Conservation (phyloP, 768 basidiomycete species). For the Cystobasidiopsis lactophilus region DNA sequence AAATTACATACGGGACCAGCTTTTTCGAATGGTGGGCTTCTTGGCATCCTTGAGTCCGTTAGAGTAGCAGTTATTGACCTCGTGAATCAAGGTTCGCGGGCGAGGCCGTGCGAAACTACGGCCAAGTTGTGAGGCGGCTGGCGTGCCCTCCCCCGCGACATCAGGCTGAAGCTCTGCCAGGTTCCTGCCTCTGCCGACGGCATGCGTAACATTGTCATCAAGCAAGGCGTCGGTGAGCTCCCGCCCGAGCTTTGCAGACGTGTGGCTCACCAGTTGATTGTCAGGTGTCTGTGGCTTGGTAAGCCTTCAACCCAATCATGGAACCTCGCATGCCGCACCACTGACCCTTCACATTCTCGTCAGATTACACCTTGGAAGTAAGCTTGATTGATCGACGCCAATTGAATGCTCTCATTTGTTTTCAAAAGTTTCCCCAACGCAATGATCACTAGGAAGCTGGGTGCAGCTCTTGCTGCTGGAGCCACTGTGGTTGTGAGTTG, state of each 20-base stretch:
- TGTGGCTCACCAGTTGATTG: background rate
- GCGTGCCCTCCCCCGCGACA: no score
- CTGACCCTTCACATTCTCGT: background rate
- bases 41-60: no score
- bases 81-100: conserved; percentile 36
- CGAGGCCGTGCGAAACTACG: conserved; percentile 78
- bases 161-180: no score
- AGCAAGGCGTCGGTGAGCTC: conserved; percentile 45
- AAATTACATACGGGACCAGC: conserved; percentile 45
- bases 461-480: conserved; percentile 78
- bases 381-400: conserved; percentile 22
- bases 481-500: conserved; percentile 49
- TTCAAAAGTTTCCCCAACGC: conserved; percentile 5
- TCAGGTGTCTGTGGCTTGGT: background rate
- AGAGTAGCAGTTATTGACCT: background rate
- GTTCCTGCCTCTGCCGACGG: conserved; percentile 52
- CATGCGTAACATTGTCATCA: conserved; percentile 66
- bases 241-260: background rate
- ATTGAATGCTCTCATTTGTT: no score
- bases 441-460: conserved; percentile 60
- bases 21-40: conserved; percentile 9
- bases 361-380: conserved; percentile 33
- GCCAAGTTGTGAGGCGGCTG: conserved; percentile 37
- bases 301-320: background rate
- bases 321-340: no score